Percentiles rank a stretch among this genome's conserved stretches.
Evolutionary conservation across 2,329 filamentous ascomycete species (phyloP).

Genomic region (Fusarium subglutinans): DNA sequence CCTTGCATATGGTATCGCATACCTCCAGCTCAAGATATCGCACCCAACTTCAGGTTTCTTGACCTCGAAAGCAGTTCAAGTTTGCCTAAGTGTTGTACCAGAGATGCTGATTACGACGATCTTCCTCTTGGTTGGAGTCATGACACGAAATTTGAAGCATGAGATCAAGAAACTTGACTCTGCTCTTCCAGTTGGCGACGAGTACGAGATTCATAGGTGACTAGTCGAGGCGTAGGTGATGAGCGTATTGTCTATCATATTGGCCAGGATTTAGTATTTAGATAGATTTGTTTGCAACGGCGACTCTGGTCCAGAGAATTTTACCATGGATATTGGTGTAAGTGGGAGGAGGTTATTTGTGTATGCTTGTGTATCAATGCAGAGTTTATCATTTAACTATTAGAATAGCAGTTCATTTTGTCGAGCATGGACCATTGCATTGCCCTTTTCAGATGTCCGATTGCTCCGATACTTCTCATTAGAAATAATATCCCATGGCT

Average conservation of each 20-base stretch:
- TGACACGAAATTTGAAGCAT: neutral
- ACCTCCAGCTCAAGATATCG: constrained; percentile 3
- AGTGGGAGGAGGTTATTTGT: neutral
- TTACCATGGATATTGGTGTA: no score
- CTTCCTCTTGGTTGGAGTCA: neutral
- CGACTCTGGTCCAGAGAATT: neutral
- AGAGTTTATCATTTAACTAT: neutral
- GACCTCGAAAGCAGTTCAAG: constrained; percentile 3
- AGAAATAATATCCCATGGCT: neutral
- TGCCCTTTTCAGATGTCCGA: neutral
- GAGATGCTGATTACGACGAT: constrained; percentile 2
- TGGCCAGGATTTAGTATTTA: neutral
- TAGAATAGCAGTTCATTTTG: neutral
- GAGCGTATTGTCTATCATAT: neutral
- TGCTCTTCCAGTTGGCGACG: neutral
- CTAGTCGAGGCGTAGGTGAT: neutral
- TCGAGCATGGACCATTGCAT: neutral
- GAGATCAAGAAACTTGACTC: constrained; percentile 6
- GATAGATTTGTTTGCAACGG: neutral
- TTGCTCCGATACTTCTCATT: neutral
- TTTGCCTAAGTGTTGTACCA: constrained; percentile 3
- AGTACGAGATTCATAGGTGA: neutral
- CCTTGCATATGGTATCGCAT: constrained; percentile 5
- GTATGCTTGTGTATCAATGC: neutral
- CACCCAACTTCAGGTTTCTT: constrained; percentile 2